Evolutionary conservation across 345 rosid species (phyloP), one percentile per base, ranked within the genome.

Genomic region (Linum trigynum): DNA sequence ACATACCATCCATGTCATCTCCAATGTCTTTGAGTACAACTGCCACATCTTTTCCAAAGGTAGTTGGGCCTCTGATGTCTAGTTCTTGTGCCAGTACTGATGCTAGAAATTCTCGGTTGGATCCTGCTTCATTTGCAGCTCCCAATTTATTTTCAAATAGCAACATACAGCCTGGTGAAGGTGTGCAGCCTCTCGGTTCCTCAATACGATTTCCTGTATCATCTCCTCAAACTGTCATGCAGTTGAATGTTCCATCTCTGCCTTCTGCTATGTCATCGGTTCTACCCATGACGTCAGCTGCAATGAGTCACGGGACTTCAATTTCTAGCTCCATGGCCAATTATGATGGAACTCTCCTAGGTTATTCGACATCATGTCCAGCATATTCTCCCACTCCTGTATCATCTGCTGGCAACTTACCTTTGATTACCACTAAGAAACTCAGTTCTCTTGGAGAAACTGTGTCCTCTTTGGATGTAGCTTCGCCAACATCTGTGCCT

Each of bases 161-260:
- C 64, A 74, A 69, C 73, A 70, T 61, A 77, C 79, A 73, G 71
- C 74, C 80, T 63, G 67, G 81, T 74, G 83, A 78, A 65, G 78
- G 63, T 66, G 57, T 62, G 64, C 57, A 67, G n/a, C 59, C 68
- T 32, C 60, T 67, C 12, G 63, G 78, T 55, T 66, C 73, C 67
- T 73, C 78, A 9, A 63, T 63, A 64, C 66, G 83, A 32, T 73
- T 64, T 65, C 67, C 80, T 41, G 72, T 81, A 73, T 65, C 81
- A 38, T 77, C 83, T 59, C 73, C 82, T 77, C 69, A 81, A 56
- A 64, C 65, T 59, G 39, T 43, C 39, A 61, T 50, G 69, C 65
- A 83, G 65, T 32, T 59, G 3, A 51, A 59, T 39, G 14, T 72
- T 35, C 70, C 64, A 60, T 69, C 74, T 55, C 69, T 81, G 36